Evolutionary conservation across 331 rosid genomes (phyloP).

Genomic region (Saraca asoca): DNA sequence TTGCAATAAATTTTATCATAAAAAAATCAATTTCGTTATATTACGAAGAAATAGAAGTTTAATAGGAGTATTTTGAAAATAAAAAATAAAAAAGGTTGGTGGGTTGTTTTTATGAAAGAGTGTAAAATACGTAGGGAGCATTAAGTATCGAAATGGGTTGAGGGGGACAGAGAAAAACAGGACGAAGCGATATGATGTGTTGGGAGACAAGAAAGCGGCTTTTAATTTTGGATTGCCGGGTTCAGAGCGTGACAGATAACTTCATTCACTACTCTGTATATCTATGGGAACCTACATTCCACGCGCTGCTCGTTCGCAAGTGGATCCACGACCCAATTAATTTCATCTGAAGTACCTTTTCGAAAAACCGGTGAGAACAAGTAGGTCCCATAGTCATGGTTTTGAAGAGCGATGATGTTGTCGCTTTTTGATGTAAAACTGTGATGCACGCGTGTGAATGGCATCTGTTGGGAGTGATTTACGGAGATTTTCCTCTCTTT

Average conservation of each 20-base stretch:
- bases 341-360: neutral
- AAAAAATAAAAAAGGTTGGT: too few species aligned
- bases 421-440: neutral
- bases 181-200: conserved; percentile 40
- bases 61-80: too few species aligned
- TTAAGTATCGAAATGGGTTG: neutral
- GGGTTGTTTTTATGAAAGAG: neutral
- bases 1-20: too few species aligned
- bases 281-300: neutral
- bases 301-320: neutral
- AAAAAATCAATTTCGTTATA: too few species aligned
- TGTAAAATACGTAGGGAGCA: conserved; percentile 26
- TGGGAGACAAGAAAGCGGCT: conserved; percentile 55
- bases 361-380: neutral
- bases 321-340: neutral
- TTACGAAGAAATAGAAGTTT: too few species aligned
- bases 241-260: conserved; percentile 39
- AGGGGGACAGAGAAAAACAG: conserved; percentile 44
- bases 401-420: neutral
- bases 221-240: conserved; percentile 49
- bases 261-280: conserved; percentile 5
- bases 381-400: neutral
- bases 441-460: conserved; percentile 34
- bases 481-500: neutral
- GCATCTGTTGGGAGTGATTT: neutral